Conservation (phyloP, 1,284 basidiomycete genomes). For the Tetrapyrgos nigripes region DNA sequence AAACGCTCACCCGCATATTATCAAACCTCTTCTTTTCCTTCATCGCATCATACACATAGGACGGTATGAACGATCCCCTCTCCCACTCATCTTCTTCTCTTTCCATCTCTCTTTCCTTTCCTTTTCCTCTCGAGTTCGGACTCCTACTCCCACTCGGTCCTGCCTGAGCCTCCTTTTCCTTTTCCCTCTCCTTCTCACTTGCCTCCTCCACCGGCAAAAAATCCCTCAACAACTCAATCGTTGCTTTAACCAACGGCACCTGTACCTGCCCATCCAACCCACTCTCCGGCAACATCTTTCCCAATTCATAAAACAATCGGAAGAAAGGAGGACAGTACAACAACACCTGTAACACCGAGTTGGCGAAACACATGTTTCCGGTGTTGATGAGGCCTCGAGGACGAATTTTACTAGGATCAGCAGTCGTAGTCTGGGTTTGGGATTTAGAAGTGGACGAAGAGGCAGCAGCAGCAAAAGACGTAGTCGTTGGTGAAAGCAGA, state of each 20-base stretch:
- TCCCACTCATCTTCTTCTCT: conserved; percentile 47
- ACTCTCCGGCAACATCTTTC: conserved; percentile 43
- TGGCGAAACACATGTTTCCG: conserved; percentile 98
- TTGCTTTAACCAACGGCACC: conserved; percentile 86
- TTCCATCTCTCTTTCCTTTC: conserved; percentile 43
- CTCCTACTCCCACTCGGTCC: conserved; percentile 21
- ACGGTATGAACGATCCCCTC: conserved; percentile 83
- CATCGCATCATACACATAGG: conserved; percentile 95
- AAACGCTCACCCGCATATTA: conserved; percentile 77
- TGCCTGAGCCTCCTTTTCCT: conserved; percentile 20
- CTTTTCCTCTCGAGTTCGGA: not conserved
- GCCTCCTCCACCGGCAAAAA: conserved; percentile 52
- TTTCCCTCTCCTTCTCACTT: conserved; percentile 39
- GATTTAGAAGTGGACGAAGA: conserved; percentile 1
- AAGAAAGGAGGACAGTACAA: conserved; percentile 91
- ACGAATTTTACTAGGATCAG: conserved; percentile 30
- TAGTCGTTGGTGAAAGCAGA: not conserved
- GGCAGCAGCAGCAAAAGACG: conserved; percentile 10
- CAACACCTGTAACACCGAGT: conserved; percentile 91
- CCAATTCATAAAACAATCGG: conserved; percentile 79
- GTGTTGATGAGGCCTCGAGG: conserved; percentile 93
- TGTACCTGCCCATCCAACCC: conserved; percentile 44
- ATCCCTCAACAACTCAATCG: conserved; percentile 83
- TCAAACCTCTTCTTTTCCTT: conserved; percentile 95
- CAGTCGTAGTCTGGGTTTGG: not conserved